These are phyloP conservation scores for Flaveria brownii DNA, from an alignment of 129 eudicot genomes.

Conservation along the genomic window DNA sequence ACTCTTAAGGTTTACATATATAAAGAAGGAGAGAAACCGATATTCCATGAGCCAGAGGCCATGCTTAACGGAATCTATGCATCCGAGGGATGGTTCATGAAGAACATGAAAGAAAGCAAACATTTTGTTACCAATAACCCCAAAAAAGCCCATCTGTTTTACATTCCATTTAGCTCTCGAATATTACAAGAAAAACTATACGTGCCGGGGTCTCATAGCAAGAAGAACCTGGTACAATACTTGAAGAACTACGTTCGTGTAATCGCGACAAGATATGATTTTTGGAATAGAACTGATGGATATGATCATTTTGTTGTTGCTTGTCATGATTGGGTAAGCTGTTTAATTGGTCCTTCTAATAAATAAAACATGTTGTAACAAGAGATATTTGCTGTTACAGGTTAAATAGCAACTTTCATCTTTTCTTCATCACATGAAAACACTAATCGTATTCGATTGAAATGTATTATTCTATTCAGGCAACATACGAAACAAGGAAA, in stretches of 20 bases:
- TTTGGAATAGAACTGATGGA: slow-evolving; percentile 21
- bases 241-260: slow-evolving; percentile 8
- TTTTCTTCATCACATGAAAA: too few species aligned
- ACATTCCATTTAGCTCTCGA: slow-evolving; percentile 25
- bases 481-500: slow-evolving; percentile 13
- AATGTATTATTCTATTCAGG: neutral
- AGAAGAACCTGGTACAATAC: neutral
- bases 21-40: slow-evolving; percentile 20
- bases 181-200: neutral
- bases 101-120: slow-evolving; percentile 15
- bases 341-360: too few species aligned
- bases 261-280: neutral
- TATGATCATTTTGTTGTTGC: slow-evolving; percentile 19
- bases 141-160: slow-evolving; percentile 17
- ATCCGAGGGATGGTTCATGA: slow-evolving; percentile 30
- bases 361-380: too few species aligned
- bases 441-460: neutral
- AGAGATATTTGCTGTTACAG: too few species aligned
- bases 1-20: slow-evolving; percentile 27
- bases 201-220: slow-evolving; percentile 10
- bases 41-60: slow-evolving; percentile 12
- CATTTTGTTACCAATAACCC: slow-evolving; percentile 20
- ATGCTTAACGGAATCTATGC: slow-evolving; percentile 15
- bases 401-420: too few species aligned
- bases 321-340: slow-evolving; percentile 27